Evolutionary conservation across 2,329 filamentous ascomycete species (phyloP).

Genomic region (Arthrobotrys conoides): DNA sequence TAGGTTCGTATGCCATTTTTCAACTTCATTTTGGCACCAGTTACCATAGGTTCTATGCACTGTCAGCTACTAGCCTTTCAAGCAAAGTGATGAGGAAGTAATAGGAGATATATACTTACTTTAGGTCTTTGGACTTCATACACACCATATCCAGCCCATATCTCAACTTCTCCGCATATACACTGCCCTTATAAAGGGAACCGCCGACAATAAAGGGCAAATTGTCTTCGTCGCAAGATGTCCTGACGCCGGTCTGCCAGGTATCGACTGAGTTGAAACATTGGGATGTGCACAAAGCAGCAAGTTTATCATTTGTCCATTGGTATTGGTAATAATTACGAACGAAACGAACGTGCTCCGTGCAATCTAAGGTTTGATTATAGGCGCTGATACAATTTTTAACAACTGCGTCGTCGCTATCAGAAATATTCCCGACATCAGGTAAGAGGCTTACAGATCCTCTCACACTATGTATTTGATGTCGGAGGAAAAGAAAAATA

Average conservation of each 20-base stretch:
- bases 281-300: conserved; percentile 20
- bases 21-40: conserved; percentile 13
- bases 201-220: conserved; percentile 22
- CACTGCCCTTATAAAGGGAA: conserved; percentile 30
- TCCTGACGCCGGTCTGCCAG: conserved; percentile 3
- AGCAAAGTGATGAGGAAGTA: too few relatives aligned
- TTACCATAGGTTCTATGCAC: background rate
- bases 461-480: background rate
- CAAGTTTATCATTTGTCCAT: conserved; percentile 16
- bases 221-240: conserved; percentile 12
- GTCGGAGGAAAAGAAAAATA: background rate
- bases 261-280: conserved; percentile 8
- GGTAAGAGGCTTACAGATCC: background rate
- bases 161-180: conserved; percentile 20
- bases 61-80: too few relatives aligned
- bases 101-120: background rate
- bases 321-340: conserved; percentile 32
- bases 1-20: background rate
- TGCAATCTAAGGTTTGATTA: conserved; percentile 27
- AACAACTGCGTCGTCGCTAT: background rate
- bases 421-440: conserved; percentile 5
- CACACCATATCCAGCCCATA: conserved; percentile 32
- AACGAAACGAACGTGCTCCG: background rate
- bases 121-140: conserved; percentile 24
- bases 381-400: conserved; percentile 24